These are phyloP conservation scores for Staphylotrichum tortipilum DNA, from an alignment of 495 filamentous ascomycete genomes.

Conservation along the genomic window DNA sequence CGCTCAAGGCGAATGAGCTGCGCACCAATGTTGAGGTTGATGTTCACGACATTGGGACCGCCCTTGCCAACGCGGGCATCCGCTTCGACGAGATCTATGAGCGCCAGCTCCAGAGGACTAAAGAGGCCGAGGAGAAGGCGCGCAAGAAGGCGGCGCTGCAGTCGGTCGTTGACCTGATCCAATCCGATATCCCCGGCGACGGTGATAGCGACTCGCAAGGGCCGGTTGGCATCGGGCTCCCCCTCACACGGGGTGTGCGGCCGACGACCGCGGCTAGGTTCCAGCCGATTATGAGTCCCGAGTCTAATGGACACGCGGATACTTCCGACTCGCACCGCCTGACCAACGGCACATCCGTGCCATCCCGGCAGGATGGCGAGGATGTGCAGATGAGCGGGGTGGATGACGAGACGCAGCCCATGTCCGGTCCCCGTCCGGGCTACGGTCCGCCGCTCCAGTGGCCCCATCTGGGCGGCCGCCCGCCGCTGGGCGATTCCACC, in stretches of 20 bases:
- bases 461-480: slow-evolving; percentile 4
- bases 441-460: slow-evolving; percentile 27
- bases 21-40: slow-evolving; percentile 88
- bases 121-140: slow-evolving; percentile 53
- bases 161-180: slow-evolving; percentile 28
- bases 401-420: slow-evolving; percentile 46
- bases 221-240: slow-evolving; percentile 53
- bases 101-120: slow-evolving; percentile 64
- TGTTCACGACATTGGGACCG: slow-evolving; percentile 57
- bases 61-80: slow-evolving; percentile 39
- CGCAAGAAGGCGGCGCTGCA: slow-evolving; percentile 45
- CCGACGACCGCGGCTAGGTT: slow-evolving; percentile 38
- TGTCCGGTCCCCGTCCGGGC: slow-evolving; percentile 21
- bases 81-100: slow-evolving; percentile 51
- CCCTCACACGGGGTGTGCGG: slow-evolving; percentile 38
- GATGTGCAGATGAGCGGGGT: slow-evolving; percentile 51
- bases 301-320: slow-evolving; percentile 42
- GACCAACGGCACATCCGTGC: slow-evolving; percentile 62
- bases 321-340: slow-evolving; percentile 38
- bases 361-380: slow-evolving; percentile 43
- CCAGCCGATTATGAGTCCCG: slow-evolving; percentile 38
- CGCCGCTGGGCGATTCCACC: slow-evolving; percentile 19
- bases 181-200: slow-evolving; percentile 27
- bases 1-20: slow-evolving; percentile 81
- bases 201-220: slow-evolving; percentile 38